A percentile compares a stretch with the other conserved stretches of the same genome.
Evolutionary conservation across 2,329 filamentous ascomycete species (phyloP).

Genomic region (Fusarium succisae): DNA sequence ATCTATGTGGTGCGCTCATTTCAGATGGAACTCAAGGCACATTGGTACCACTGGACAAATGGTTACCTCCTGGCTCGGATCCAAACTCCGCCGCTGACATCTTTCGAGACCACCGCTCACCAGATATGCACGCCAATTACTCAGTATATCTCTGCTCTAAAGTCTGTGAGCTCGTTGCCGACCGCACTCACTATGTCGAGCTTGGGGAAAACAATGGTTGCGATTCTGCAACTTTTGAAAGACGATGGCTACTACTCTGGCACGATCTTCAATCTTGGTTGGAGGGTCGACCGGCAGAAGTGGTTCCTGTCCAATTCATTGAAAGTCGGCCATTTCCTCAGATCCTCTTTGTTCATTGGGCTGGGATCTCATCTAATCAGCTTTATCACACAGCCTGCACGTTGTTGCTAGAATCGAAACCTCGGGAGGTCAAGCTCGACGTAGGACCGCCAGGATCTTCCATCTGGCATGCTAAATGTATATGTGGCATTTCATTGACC

Average conservation of each 20-base stretch:
- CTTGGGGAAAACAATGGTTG: conserved; percentile 57
- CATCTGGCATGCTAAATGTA: conserved; percentile 64
- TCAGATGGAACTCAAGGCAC: conserved; percentile 62
- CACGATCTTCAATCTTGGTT: conserved; percentile 60
- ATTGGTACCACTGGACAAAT: conserved; percentile 58
- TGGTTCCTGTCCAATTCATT: conserved; percentile 57
- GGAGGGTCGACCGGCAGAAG: conserved; percentile 55
- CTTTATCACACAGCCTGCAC: conserved; percentile 66
- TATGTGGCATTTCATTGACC: conserved; percentile 65
- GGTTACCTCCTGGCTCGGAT: conserved; percentile 54
- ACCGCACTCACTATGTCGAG: conserved; percentile 59
- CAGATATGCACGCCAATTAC: conserved; percentile 68
- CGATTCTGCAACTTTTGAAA: conserved; percentile 50
- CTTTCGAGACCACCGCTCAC: conserved; percentile 46
- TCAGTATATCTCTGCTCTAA: conserved; percentile 65
- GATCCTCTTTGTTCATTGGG: conserved; percentile 62
- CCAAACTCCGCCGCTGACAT: conserved; percentile 49
- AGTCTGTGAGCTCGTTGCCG: conserved; percentile 60
- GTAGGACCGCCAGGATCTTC: conserved; percentile 49
- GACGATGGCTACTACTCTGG: conserved; percentile 60
- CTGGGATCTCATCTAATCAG: conserved; percentile 66
- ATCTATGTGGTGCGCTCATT: conserved; percentile 65
- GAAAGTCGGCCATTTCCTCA: conserved; percentile 58
- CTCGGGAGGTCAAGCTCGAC: conserved; percentile 41
- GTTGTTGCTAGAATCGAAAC: conserved; percentile 58